Base-by-base conservation (phyloP, 495 filamentous ascomycete species). In the Xylaria cubensis region DNA sequence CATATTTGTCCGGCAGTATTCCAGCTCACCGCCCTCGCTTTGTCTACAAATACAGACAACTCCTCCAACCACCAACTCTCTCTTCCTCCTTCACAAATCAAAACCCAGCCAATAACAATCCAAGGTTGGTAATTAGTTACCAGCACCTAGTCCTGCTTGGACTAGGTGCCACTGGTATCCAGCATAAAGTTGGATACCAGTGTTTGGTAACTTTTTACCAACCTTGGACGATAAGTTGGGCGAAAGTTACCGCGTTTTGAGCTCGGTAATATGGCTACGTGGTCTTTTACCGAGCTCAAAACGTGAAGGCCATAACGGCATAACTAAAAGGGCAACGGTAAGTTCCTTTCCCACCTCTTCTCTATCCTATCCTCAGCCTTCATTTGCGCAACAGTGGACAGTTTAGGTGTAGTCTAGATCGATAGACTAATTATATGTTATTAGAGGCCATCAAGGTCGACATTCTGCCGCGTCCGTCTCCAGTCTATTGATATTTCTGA, bases 201-300 rank as follows among this genome's bases (percentile, higher is more conserved):
- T 55, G 53, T 56, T 12, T 17, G 53, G 53, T 56, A 17, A 56
- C 53, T 56, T 32, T 56, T 56, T 56, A 56, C 53, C 53, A 56
- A 56, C 53, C 53, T 56, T 8, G 26, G 53, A 56, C 5, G 17
- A 56, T 12, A 29, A 29, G 26, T 24, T 21, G 0, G 13, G 26
- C 12, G 21, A 3, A 1, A 29, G 4, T 29, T 56, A 56, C 53
- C 12, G 24, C 26, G 53, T 56, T 9, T 56, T 56, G 53, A 26
- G 53, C 53, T 56, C 53, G 53, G 53, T 56, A 56, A 56, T 56
- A n/a, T 32, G 19, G 53, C 21, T 26, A 24, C n/a, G n/a, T 53
- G 21, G 21, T 21, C 21, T 53, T 53, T 53, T 53, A 53, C 50
- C 50, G 21, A 53, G 50, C 50, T 53, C 50, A 53, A 29, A 13